These are phyloP conservation scores for Physaria fendleri DNA, from an alignment of 345 rosid genomes.

Conservation along the genomic window DNA sequence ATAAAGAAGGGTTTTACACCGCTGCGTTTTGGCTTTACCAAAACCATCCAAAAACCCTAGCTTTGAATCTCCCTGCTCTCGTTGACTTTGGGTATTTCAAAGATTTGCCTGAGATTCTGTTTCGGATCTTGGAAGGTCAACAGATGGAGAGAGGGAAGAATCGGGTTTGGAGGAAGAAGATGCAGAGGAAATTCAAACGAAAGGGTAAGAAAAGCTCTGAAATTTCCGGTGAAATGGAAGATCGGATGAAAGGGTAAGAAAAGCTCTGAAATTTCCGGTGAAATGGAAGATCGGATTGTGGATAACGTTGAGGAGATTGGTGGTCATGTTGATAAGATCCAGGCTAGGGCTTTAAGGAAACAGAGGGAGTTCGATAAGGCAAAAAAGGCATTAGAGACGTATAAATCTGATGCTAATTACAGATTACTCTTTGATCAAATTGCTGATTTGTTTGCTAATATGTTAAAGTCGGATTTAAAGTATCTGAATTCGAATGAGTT, in stretches of 20 bases:
- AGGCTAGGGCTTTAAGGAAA: slow-evolving; percentile 22
- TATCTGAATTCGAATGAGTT: slow-evolving; percentile 13
- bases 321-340: slow-evolving; percentile 8
- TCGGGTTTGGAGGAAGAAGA: slow-evolving; percentile 10
- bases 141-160: slow-evolving; percentile 25
- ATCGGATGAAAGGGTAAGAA: slow-evolving; percentile 32
- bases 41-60: slow-evolving; percentile 55
- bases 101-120: slow-evolving; percentile 62
- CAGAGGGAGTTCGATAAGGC: slow-evolving; percentile 27
- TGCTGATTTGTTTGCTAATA: slow-evolving; percentile 24
- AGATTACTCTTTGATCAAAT: slow-evolving; percentile 9
- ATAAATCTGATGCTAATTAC: slow-evolving; percentile 18
- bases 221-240: slow-evolving; percentile 17
- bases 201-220: slow-evolving; percentile 25
- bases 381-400: slow-evolving; percentile 16
- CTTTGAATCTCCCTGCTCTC: slow-evolving; percentile 37
- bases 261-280: slow-evolving; percentile 10
- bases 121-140: slow-evolving; percentile 45
- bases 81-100: slow-evolving; percentile 52
- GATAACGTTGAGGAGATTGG: slow-evolving; percentile 28
- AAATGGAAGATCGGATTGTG: slow-evolving; percentile 27
- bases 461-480: slow-evolving; percentile 28
- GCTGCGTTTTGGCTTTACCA: slow-evolving; percentile 48
- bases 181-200: slow-evolving; percentile 23
- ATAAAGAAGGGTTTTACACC: slow-evolving; percentile 58